Base-by-base conservation (phyloP, 805 yeast genomes). In the Kodamaea restingae region DNA sequence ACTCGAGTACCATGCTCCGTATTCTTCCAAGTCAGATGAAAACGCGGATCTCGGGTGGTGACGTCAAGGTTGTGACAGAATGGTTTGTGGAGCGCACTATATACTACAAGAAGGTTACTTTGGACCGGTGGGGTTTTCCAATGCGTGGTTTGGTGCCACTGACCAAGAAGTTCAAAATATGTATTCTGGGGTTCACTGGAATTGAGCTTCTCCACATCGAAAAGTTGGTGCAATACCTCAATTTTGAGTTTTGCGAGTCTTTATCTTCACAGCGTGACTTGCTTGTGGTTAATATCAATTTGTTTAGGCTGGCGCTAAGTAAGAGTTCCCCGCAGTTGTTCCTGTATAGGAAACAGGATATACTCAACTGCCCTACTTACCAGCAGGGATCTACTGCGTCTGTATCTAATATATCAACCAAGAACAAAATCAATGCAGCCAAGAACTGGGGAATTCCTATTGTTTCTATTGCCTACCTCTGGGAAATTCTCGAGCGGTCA, bases 51-150 rank as follows among this genome's bases (percentile, higher is more conserved):
- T 55, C 52, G 35, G 39, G 42, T 33, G 48, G 48, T 20, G 54
- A 26, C 15, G 55, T 45, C 2, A 51, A 52, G 12, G 45, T 80
- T 0, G 75, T 79, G 2, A 86, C 95, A 0, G 95, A 88, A 56
- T 86, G 91, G 84, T 81, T 81, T 47, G 61, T 88, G 9, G 96
- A 87, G 58, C 64, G 95, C 42, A 75, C 84, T 17, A 65, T 86
- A 15, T 81, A 73, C 58, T 79, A 79, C 48, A 71, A 74, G 32
- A 55, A 60, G 32, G 58, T 63, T 11, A 50, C 57, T 24, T 14
- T 40, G 27, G 95, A 83, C 52, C 55, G 63, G 11, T 86, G 95
- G 95, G 74, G 83, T 3, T 52, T 54, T 38, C 86, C 85, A 2
- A 64, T 75, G 36, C 59, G 32, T 40, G 67, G 70, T 4, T 44